A percentile compares a stretch with the other conserved stretches of the same genome.
These are phyloP conservation scores for Yamadazyma kitorensis DNA, from an alignment of 805 yeast species.

Conservation along the genomic window DNA sequence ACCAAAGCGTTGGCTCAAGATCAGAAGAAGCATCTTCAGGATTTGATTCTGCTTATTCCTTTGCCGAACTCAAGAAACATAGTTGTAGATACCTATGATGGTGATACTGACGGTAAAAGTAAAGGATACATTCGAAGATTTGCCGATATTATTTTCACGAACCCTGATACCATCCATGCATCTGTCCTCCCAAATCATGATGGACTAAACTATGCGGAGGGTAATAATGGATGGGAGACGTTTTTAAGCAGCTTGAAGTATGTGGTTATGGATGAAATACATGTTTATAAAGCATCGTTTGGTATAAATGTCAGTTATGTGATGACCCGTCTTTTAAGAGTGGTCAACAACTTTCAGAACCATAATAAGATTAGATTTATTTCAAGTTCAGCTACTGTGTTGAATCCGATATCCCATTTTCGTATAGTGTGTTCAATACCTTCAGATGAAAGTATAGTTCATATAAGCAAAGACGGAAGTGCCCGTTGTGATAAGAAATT, in stretches of 20 bases:
- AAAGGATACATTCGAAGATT: slow-evolving; percentile 54
- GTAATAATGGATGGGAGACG: slow-evolving; percentile 59
- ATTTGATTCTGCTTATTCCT: slow-evolving; percentile 51
- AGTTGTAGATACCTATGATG: slow-evolving; percentile 82
- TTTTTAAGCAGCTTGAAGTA: slow-evolving; percentile 63
- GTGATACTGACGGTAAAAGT: slow-evolving; percentile 71
- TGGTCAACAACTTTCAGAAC: slow-evolving; percentile 42
- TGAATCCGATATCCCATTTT: slow-evolving; percentile 72
- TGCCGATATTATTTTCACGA: slow-evolving; percentile 84
- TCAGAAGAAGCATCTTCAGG: slow-evolving; percentile 77
- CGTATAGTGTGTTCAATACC: slow-evolving; percentile 67
- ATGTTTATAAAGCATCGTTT: slow-evolving; percentile 84
- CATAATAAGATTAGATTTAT: slow-evolving; percentile 61
- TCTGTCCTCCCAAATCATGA: slow-evolving; percentile 74
- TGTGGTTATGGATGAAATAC: slow-evolving; percentile 83
- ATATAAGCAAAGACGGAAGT: slow-evolving; percentile 80
- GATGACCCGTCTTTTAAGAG: slow-evolving; percentile 72
- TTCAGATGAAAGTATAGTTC: slow-evolving; percentile 40
- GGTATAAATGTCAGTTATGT: slow-evolving; percentile 90
- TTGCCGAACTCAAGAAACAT: slow-evolving; percentile 35
- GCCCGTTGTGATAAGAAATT: slow-evolving; percentile 77
- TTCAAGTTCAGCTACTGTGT: slow-evolving; percentile 92
- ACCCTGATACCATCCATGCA: slow-evolving; percentile 91
- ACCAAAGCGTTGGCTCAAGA: slow-evolving; percentile 98
- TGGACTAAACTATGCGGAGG: slow-evolving; percentile 8